Conservation (phyloP, 192 early-diverging fungal genomes). For the Coemansia sp. region DNA sequence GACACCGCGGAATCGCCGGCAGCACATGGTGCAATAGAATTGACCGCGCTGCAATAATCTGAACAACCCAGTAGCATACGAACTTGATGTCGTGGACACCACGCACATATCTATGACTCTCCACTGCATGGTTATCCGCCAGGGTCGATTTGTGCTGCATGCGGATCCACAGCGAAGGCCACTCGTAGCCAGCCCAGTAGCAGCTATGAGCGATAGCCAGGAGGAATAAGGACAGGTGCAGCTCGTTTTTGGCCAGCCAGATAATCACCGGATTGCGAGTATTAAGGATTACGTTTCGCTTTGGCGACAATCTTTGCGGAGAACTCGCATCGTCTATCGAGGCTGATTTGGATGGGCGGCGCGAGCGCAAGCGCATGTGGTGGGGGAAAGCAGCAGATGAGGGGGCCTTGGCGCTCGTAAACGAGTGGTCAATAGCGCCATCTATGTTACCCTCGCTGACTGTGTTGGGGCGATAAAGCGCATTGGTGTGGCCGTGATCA, state of each 20-base stretch:
- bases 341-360: conserved; percentile 1
- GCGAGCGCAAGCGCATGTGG: conserved; percentile 14
- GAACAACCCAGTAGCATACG: conserved; percentile 63
- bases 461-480: not conserved
- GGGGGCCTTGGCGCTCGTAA: not conserved
- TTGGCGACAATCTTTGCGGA: not conserved
- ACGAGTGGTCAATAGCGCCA: not conserved
- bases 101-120: conserved; percentile 20
- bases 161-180: conserved; percentile 28
- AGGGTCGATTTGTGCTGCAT: conserved; percentile 28
- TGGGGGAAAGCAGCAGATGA: not conserved
- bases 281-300: conserved; percentile 30
- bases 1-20: conserved; percentile 18
- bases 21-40: conserved; percentile 52
- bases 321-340: not conserved
- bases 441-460: not conserved
- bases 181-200: conserved; percentile 33
- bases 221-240: conserved; percentile 17
- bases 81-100: conserved; percentile 62
- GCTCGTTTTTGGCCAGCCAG: conserved; percentile 43
- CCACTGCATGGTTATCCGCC: not conserved
- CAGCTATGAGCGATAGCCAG: conserved; percentile 24
- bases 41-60: conserved; percentile 63
- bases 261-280: conserved; percentile 37
- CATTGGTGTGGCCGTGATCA: not conserved